Percentiles rank a stretch among this genome's conserved stretches.
Conservation (phyloP, 2,329 filamentous ascomycete species). For the Neonectria punicea region DNA sequence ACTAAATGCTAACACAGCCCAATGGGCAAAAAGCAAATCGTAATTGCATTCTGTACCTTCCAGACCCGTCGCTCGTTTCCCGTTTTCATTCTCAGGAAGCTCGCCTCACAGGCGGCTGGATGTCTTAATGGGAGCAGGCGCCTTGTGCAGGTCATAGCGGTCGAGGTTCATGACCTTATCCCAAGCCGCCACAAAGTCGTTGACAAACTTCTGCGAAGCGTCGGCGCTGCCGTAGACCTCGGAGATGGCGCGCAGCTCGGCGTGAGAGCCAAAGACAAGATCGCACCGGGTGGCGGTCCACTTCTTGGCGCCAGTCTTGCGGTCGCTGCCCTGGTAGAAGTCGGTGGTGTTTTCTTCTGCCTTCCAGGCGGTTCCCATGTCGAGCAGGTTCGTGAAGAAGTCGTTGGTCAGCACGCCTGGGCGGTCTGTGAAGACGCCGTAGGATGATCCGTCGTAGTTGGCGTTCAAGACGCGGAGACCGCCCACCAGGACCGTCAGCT, state of each 20-base stretch:
- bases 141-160: constrained; percentile 65
- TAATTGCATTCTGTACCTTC: not conserved
- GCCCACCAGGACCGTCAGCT: constrained; percentile 76
- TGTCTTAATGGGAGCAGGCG: not conserved
- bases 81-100: not conserved
- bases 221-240: constrained; percentile 75
- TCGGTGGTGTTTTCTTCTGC: constrained; percentile 57
- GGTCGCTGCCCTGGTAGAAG: constrained; percentile 71
- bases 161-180: constrained; percentile 80
- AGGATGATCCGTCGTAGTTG: constrained; percentile 76
- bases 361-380: constrained; percentile 73
- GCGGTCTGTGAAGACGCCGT: constrained; percentile 75
- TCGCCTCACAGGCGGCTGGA: not conserved
- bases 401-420: constrained; percentile 80
- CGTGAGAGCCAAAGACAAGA: constrained; percentile 76
- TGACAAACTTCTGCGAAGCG: constrained; percentile 70
- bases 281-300: constrained; percentile 77
- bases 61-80: not conserved
- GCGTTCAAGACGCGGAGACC: constrained; percentile 75
- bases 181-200: constrained; percentile 79
- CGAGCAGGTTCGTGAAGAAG: constrained; percentile 84
- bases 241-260: constrained; percentile 75
- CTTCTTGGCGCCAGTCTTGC: constrained; percentile 73
- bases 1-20: too few relatives aligned
- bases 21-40: too few relatives aligned